Evolutionary conservation across 352 stramenopile species (phyloP), one percentile per base, ranked within the genome.

Genomic region (Sclerospora graminicola): DNA sequence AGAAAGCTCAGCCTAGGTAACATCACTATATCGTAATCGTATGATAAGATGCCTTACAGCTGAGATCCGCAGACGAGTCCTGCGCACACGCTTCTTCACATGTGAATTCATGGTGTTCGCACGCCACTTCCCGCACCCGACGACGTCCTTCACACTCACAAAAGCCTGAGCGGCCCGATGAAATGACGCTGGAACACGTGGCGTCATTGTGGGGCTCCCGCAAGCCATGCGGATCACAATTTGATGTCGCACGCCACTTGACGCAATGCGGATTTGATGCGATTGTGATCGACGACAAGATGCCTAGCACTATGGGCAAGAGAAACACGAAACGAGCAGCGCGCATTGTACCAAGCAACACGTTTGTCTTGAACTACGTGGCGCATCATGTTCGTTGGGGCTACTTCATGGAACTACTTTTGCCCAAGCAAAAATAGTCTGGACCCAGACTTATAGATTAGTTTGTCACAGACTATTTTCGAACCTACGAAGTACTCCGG

Each of bases 141-240:
- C 76, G 76, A n/a, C 74, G 76, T 44, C 57, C 51, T 49, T 87
- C 76, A 48, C 79, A 91, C 60, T 91, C 79, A 51, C 79, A 91
- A 47, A 69, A 91, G 39, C 79, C 79, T 13, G 75, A 84, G 24
- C 64, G 38, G 0, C 71, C 69, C 0, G 59, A 59, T 19, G 48
- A 32, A 46, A 91, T 81, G 33, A 48, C 67, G 23, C 61, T 40
- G 7, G 51, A 50, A 51, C 79, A 91, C 36, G 71, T 24, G 21
- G 61, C 67, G 53, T 91, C 79, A 31, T 76, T 79, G 14, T 68
- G 57, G 3, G 69, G 56, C 52, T 89, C 74, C 8, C 73, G 76
- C 41, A 68, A 51, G 21, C 76, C 76, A 45, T 87, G 73, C 9
- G 76, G 73, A 45, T 89, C 74, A 43, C 79, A 91, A 23, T 58